A percentile compares a stretch with the other conserved stretches of the same genome.
Evolutionary conservation across 331 rosid species (phyloP).

Genomic region (Malus hybrid): DNA sequence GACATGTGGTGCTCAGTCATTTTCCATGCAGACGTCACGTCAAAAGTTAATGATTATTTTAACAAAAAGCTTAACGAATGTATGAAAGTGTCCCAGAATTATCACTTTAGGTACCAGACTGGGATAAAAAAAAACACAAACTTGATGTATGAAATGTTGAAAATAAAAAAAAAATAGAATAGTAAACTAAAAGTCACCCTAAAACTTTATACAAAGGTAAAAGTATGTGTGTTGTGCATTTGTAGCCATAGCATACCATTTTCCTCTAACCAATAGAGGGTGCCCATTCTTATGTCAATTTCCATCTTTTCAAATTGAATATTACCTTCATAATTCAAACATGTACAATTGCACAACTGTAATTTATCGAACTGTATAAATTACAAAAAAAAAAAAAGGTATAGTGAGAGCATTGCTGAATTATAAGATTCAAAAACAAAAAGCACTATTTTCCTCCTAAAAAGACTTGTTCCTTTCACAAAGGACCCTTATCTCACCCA

Average conservation of each 20-base stretch:
- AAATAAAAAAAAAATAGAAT: no score
- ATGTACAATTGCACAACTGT: background rate
- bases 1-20: fast-evolving
- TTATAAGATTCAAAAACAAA: background rate
- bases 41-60: no score
- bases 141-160: no score
- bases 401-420: background rate
- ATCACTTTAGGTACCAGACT: no score
- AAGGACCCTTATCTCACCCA: background rate
- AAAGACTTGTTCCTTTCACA: background rate
- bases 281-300: background rate
- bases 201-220: no score
- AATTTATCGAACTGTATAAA: background rate
- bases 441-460: background rate
- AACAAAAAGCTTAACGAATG: no score
- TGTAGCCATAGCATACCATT: background rate
- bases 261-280: background rate
- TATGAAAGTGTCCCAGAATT: no score
- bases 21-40: no score
- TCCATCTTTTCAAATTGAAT: background rate
- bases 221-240: background rate
- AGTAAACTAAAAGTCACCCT: no score
- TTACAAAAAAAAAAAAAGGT: background rate
- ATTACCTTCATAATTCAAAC: background rate
- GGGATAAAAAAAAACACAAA: no score